Conservation (phyloP, 208 protist species). For the Trypanosoma lewisi region DNA sequence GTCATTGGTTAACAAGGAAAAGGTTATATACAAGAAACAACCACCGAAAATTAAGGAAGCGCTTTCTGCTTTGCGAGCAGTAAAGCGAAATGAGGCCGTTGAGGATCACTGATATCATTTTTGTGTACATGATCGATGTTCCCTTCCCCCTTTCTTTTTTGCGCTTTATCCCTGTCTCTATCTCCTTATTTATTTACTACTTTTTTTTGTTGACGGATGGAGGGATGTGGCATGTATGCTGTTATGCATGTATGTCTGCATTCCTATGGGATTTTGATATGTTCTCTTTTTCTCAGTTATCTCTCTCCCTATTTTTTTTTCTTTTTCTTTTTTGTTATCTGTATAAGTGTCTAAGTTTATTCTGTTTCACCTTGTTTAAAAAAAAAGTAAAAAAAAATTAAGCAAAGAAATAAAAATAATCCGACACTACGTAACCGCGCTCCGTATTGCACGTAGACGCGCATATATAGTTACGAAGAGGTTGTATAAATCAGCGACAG, state of each 20-base stretch:
- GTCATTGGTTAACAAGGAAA: conserved; percentile 20
- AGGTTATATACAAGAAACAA: conserved; percentile 63
- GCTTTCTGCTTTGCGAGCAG: conserved; percentile 44
- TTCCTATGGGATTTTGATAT: too few species aligned
- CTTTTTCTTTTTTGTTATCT: conserved; percentile 1
- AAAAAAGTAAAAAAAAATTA: conserved; percentile 10
- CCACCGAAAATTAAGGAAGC: conserved; percentile 33
- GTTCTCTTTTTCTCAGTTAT: too few species aligned
- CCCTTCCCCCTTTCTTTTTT: conserved; percentile 23
- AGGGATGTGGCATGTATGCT: too few species aligned
- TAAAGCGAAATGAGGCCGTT: conserved; percentile 12
- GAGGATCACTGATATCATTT: conserved; percentile 19
- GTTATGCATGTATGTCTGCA: too few species aligned
- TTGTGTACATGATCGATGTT: too few species aligned
- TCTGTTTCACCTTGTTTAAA: not conserved
- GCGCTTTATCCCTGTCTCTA: not conserved
- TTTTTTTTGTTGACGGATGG: conserved; percentile 5
- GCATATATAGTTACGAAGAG: too few species aligned
- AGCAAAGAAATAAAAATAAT: conserved; percentile 4
- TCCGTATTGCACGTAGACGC: too few species aligned
- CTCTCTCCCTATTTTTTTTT: not conserved
- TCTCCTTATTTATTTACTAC: conserved; percentile 22
- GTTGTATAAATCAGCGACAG: too few species aligned
- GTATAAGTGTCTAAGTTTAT: not conserved
- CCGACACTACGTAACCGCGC: too few species aligned